Evolutionary conservation across 768 basidiomycete species (phyloP), one percentile per base, ranked within the genome.

Genomic region (Suillus brevipes): DNA sequence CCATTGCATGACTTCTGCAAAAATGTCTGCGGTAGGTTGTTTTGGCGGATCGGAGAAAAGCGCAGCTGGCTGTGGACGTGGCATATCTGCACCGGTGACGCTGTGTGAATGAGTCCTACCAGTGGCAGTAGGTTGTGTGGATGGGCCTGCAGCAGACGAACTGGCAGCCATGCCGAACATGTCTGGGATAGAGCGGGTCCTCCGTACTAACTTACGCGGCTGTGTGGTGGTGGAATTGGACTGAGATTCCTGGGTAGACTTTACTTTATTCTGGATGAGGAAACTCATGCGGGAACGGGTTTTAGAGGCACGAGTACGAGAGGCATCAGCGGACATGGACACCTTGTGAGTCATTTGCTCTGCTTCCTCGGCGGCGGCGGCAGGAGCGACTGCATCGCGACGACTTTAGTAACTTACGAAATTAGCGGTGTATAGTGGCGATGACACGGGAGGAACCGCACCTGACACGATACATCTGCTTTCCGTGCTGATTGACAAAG

Each of bases 401-500:
- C 81, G 83, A 63, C 89, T 91, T 67, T 63, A 43, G 9, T 10
- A 18, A 34, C 3, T n/a, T 34, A 38, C 25, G 38, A 25, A 18
- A 58, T 58, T 58, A 58, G 37, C 31, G 4, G 28, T 61, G 50
- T 14, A 61, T 25, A 12, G 31, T 37, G 20, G n/a, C 31, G 25
- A 53, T 61, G 28, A 58, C 9, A 28, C 12, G 25, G 25, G 10
- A 28, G 14, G 16, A 16, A 36, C 16, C 61, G 61, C 40, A 92
- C 91, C 90, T 87, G 53, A 95, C 84, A 58, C 92, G 89, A 77
- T 82, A 93, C 82, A 90, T 86, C 73, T 84, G 82, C 70, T 87
- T 87, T 61, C 92, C 92, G 76, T 91, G 87, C 72, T 92, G 90
- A 72, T 91, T 93, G 57, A 90, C 83, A 70, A 91, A 88, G 9